A percentile compares a stretch with the other conserved stretches of the same genome.
Evolutionary conservation across 2,329 filamentous ascomycete species (phyloP).

Genomic region (Colletotrichum eleusines): DNA sequence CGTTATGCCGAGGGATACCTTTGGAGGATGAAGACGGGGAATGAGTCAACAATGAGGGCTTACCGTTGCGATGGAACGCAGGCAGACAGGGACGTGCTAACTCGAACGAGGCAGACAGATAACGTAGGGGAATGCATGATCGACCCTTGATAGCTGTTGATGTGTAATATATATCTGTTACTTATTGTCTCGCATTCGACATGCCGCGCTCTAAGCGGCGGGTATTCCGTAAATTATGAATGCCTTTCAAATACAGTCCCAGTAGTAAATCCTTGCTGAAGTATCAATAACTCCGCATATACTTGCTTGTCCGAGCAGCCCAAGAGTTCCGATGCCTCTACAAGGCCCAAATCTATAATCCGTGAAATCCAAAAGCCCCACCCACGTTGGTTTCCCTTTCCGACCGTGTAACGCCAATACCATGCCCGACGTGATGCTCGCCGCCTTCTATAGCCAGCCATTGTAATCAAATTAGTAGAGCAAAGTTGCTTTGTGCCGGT

Average conservation of each 20-base stretch:
- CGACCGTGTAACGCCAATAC: conserved; percentile 28
- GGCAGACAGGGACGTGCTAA: neutral
- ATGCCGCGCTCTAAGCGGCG: conserved; percentile 30
- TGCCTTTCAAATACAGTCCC: conserved; percentile 14
- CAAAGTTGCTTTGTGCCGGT: neutral
- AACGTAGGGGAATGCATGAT: neutral
- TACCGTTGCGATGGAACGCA: neutral
- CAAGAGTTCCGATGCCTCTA: conserved; percentile 34
- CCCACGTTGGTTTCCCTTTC: neutral
- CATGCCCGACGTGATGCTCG: conserved; percentile 18
- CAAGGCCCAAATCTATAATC: conserved; percentile 31
- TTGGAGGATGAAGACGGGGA: neutral
- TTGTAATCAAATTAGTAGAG: conserved; percentile 24
- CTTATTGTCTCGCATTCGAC: conserved; percentile 18
- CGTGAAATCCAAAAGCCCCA: conserved; percentile 14
- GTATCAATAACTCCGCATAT: conserved; percentile 18
- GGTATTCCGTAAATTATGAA: conserved; percentile 32
- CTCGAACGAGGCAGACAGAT: neutral
- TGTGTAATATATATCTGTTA: neutral
- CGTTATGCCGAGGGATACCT: neutral
- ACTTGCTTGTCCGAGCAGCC: conserved; percentile 23
- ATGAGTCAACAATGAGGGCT: neutral
- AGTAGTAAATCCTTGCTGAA: conserved; percentile 8
- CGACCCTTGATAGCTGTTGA: neutral
- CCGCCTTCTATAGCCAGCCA: conserved; percentile 14